A percentile compares a stretch with the other conserved stretches of the same genome.
These are phyloP conservation scores for Aspergillus vadensis DNA, from an alignment of 2,329 filamentous ascomycete species.

Conservation along the genomic window DNA sequence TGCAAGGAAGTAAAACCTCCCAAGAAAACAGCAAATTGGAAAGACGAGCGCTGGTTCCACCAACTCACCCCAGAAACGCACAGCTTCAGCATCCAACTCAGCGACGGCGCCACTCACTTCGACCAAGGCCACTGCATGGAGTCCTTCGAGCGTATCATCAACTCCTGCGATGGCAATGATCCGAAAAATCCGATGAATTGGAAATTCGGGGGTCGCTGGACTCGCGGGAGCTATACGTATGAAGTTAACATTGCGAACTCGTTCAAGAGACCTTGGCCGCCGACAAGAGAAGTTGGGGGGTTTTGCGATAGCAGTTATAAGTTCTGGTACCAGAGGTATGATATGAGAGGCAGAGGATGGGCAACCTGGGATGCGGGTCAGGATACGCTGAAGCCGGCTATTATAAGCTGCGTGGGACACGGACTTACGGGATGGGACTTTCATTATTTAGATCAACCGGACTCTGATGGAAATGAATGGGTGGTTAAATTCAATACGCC, in stretches of 20 bases:
- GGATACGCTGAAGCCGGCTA: background rate
- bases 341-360: constrained; percentile 3
- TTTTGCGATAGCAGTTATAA: background rate
- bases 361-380: constrained; percentile 3
- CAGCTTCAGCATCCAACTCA: background rate
- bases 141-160: constrained; percentile 10
- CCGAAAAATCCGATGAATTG: constrained; percentile 23
- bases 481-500: background rate
- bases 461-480: constrained; percentile 11
- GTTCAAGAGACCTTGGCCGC: constrained; percentile 9
- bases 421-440: constrained; percentile 3
- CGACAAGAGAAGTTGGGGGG: background rate
- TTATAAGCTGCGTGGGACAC: background rate
- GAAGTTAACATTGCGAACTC: background rate
- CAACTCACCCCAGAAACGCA: constrained; percentile 6
- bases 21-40: background rate
- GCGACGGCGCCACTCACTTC: background rate
- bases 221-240: constrained; percentile 8
- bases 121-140: constrained; percentile 6
- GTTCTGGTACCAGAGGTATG: background rate
- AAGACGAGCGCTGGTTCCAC: constrained; percentile 1
- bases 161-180: constrained; percentile 22
- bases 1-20: background rate
- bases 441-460: constrained; percentile 7
- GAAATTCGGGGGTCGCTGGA: constrained; percentile 22